A percentile compares a stretch with the other conserved stretches of the same genome.
phyloP scores from a whole-genome alignment of 169 alveolate species.

The Fabrea salina region DNA sequence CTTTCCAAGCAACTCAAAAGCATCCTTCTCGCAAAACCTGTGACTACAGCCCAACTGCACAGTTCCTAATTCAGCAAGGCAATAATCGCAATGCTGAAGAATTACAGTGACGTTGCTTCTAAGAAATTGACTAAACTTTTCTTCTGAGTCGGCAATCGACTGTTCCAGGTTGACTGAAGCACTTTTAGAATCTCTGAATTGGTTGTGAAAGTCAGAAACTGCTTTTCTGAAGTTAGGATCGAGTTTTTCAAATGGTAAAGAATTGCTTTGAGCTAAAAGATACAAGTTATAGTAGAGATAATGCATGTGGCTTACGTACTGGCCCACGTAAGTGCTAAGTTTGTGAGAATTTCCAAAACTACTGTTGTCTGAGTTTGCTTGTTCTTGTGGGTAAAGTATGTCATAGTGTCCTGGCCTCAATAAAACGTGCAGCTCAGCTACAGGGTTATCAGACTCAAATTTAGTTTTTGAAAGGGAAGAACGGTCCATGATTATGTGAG shows the following conservation, averaged over 20 bases:
- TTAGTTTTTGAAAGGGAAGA: background rate
- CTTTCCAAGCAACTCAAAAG: too few relatives aligned
- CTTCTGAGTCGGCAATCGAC: too few relatives aligned
- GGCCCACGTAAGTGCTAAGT: too few relatives aligned
- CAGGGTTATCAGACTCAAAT: background rate
- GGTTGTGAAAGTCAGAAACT: background rate
- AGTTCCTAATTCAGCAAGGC: too few relatives aligned
- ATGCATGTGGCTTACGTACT: background rate
- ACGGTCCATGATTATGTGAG: background rate
- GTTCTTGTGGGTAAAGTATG: background rate
- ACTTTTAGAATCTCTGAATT: too few relatives aligned
- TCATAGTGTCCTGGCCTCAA: conserved; percentile 30
- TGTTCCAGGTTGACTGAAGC: too few relatives aligned
- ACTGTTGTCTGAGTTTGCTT: background rate
- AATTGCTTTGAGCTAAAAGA: background rate
- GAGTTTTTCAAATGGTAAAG: background rate
- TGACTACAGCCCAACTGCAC: too few relatives aligned
- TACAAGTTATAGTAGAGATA: background rate
- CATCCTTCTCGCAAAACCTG: too few relatives aligned
- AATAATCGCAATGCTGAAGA: too few relatives aligned
- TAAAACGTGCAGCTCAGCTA: background rate
- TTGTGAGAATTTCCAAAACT: background rate
- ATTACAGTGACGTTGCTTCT: too few relatives aligned
- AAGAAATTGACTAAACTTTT: too few relatives aligned
- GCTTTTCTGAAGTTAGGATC: background rate